A percentile compares a stretch with the other conserved stretches of the same genome.
Conservation (phyloP, 305 asterid genomes). For the Solanum hybrid region DNA sequence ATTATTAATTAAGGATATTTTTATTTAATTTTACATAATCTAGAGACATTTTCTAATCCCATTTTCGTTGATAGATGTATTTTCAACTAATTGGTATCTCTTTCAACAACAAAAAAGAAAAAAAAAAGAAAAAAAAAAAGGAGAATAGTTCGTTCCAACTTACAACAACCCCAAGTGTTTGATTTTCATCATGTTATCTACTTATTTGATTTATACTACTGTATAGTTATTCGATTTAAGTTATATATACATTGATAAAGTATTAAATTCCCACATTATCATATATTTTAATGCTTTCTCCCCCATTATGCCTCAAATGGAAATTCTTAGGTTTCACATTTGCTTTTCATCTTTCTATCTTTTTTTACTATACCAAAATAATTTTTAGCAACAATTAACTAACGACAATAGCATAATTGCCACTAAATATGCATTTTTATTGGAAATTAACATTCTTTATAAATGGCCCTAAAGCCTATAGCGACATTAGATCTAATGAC, state of each 20-base stretch:
- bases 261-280: background rate
- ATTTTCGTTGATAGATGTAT: background rate
- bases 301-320: background rate
- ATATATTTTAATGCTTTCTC: background rate
- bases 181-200: background rate
- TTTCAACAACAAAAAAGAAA: background rate
- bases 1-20: background rate
- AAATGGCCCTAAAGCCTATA: too few species aligned
- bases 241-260: background rate
- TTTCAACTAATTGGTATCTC: background rate
- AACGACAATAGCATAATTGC: too few species aligned
- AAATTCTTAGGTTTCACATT: background rate
- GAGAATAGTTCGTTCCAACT: background rate
- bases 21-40: background rate
- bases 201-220: background rate
- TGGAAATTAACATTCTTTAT: too few species aligned
- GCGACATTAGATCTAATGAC: too few species aligned
- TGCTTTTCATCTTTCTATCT: background rate
- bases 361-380: too few species aligned
- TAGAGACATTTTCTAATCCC: background rate
- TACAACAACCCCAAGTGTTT: background rate
- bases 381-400: too few species aligned
- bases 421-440: too few species aligned
- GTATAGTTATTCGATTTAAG: background rate
- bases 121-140: too few species aligned